A percentile compares a stretch with the other conserved stretches of the same genome.
Evolutionary conservation across 202 grass and related monocot species (phyloP).

Genomic region (Zizania palustris): DNA sequence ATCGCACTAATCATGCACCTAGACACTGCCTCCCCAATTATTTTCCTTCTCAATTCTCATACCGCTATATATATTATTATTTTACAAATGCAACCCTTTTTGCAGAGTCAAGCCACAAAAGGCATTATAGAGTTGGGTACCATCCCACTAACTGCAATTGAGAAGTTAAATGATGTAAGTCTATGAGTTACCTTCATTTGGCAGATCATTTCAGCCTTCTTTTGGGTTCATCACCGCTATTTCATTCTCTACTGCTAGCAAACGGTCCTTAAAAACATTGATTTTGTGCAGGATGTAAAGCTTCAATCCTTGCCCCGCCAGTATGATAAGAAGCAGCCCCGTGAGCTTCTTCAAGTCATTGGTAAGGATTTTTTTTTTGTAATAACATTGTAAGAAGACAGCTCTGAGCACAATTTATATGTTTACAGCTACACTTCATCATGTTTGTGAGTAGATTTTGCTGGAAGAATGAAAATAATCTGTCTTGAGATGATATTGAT

Average conservation of each 20-base stretch:
- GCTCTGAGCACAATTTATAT: conserved; percentile 27
- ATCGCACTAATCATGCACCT: neutral
- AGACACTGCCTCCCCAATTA: neutral
- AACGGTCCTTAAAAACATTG: conserved; percentile 37
- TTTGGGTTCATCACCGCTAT: neutral
- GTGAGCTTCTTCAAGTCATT: conserved; percentile 86
- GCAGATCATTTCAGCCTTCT: conserved; percentile 21
- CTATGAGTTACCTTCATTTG: neutral
- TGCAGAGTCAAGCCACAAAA: conserved; percentile 75
- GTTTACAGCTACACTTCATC: conserved; percentile 7
- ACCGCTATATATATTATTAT: neutral
- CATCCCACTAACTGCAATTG: conserved; percentile 81
- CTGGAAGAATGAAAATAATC: conserved; percentile 6
- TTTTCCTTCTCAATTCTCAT: neutral
- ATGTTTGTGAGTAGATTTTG: conserved; percentile 22
- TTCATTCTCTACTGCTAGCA: conserved; percentile 26
- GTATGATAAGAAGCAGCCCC: conserved; percentile 58
- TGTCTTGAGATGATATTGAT: conserved; percentile 29
- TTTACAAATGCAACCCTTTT: conserved; percentile 20
- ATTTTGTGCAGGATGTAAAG: conserved; percentile 69
- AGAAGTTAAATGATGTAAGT: conserved; percentile 92
- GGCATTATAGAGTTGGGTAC: conserved; percentile 79
- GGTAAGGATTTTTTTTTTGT: conserved; percentile 57
- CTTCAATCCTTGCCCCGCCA: conserved; percentile 66
- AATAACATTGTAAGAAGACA: neutral